phyloP scores from a whole-genome alignment of 2,329 filamentous ascomycete species.

The Ilyonectria sp. region DNA sequence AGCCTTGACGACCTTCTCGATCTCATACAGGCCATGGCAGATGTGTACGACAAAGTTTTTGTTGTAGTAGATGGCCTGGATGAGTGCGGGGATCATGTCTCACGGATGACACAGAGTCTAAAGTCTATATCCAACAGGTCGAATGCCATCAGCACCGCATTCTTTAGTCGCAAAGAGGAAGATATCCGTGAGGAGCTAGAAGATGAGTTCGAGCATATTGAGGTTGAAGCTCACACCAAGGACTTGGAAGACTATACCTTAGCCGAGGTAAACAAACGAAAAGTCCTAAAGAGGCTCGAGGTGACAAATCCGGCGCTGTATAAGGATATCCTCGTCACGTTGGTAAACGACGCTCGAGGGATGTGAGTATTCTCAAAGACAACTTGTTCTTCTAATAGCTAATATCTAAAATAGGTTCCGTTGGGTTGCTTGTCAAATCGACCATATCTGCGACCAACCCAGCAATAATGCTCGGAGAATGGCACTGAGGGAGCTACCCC shows the following conservation, averaged over 20 bases:
- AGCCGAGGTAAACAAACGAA: constrained; percentile 14
- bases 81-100: constrained; percentile 22
- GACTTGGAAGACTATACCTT: constrained; percentile 23
- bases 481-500: constrained; percentile 13
- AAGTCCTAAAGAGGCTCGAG: constrained; percentile 3
- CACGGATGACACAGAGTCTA: neutral
- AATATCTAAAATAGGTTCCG: constrained; percentile 23
- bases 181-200: constrained; percentile 12
- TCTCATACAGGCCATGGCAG: neutral
- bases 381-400: neutral
- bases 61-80: constrained; percentile 27
- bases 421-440: constrained; percentile 31
- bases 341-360: constrained; percentile 15
- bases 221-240: constrained; percentile 21
- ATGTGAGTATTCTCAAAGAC: constrained; percentile 9
- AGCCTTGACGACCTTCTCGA: neutral
- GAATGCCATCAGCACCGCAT: neutral
- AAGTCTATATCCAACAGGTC: neutral
- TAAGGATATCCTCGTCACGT: neutral
- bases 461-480: constrained; percentile 19
- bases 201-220: constrained; percentile 9
- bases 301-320: constrained; percentile 1
- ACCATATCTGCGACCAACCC: constrained; percentile 19
- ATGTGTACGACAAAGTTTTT: constrained; percentile 10
- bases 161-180: constrained; percentile 26